Base-by-base conservation (phyloP, 140 eudicot species). In the Flaveria floridana region DNA sequence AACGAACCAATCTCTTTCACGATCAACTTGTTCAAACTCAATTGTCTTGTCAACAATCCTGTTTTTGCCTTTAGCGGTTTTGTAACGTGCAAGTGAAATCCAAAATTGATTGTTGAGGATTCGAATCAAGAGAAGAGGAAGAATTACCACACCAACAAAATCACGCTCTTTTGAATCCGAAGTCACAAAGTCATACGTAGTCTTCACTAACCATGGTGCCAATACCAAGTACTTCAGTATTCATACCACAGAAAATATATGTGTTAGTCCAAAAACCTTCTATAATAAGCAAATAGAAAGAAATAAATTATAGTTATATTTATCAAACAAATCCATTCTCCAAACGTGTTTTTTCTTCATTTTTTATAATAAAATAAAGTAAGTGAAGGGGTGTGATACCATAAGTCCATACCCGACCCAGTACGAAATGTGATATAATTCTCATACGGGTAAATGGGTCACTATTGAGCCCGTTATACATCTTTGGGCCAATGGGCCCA, bases 21-120 rank as follows among this genome's bases (percentile, higher is more conserved):
- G 72, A 72, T 89, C 97, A 51, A 91, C 91, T 82, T 89, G 97
- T 0, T 91, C 97, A 37, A 91, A 91, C 68, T 91, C 96, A 18
- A 91, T 85, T 55, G 72, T 74, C 61, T 81, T 83, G 58, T 91
- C 87, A 39, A 91, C 85, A 3, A 91, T 87, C 15, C 91, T 66
- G 44, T 82, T 85, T 63, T 79, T 78, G 55, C 97, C 97, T 76
- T 84, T 85, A 28, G 97, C 93, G 0, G 96, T 89, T 57, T 84
- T 82, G 71, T 91, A 75, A 20, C 97, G 96, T 46, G 94, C 82
- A 39, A 82, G 56, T 16, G 89, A 83, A 56, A 87, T 89, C 97
- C 97, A 91, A 3, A 89, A 59, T 50, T 83, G 96, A 76, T 91
- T 84, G 81, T 89, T 87, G 55, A 91, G 82, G 78, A 82, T 80